Evolutionary conservation across 805 yeast species (phyloP), one percentile per base, ranked within the genome.

Genomic region (Komagataella populi): DNA sequence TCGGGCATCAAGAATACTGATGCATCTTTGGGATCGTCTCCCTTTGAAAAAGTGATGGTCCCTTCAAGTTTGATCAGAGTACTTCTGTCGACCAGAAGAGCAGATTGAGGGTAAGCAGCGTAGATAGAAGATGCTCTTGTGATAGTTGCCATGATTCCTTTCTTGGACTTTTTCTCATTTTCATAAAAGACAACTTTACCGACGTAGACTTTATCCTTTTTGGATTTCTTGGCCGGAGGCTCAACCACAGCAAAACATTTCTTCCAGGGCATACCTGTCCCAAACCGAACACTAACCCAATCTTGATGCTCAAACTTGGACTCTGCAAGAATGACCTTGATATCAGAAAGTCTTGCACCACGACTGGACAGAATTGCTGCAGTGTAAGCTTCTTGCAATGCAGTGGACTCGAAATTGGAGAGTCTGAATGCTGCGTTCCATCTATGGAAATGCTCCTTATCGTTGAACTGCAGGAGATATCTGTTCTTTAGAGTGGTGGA

Each of bases 181-280:
- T 88, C 95, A 67, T 77, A 93, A 57, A 93, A 84, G n/a, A 78
- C 70, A 22, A 88, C 79, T 57, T 81, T 74, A 30, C 96, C 96
- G 54, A 71, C 57, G 65, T 74, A 56, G 59, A 67, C 64, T 68
- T 77, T 63, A 4, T 30, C 39, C 60, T 68, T 62, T 70, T 60
- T 70, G 55, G 65, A 67, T 56, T 65, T 81, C 59, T 74, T 61
- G 44, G 70, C 56, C 59, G 89, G 70, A 57, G 90, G 90, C 57
- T 85, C 86, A 52, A 91, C 77, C 8, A 90, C 96, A 2, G 96
- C 91, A 70, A 78, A 93, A 62, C 96, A 91, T 53, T 95, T 76
- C 62, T 83, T 86, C 97, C 97, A 93, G 1, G 97, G 96, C 95
- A 88, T 87, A 22, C 99, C 99, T 7, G 93, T 78, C 17, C 99